These are phyloP conservation scores for Crepidotus variabilis DNA, from an alignment of 768 basidiomycete genomes.

Conservation along the genomic window DNA sequence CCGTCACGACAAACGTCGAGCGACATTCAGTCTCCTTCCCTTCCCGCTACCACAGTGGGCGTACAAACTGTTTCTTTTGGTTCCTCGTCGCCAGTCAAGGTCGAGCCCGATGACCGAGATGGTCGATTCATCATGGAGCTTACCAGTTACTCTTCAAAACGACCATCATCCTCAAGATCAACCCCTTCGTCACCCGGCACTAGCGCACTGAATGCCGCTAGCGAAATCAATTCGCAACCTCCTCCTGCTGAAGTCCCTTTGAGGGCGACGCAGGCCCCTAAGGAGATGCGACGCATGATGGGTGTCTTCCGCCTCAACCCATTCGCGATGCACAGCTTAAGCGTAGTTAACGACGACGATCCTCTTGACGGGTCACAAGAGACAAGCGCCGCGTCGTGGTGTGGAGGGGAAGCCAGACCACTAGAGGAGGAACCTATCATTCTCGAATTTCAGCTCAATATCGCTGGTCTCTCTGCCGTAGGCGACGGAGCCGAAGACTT, in stretches of 20 bases:
- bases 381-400: constrained; percentile 32
- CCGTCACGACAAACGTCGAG: background rate
- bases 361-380: constrained; percentile 4
- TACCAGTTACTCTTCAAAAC: constrained; percentile 12
- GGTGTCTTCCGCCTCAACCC: constrained; percentile 74
- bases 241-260: constrained; percentile 52
- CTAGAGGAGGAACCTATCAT: constrained; percentile 57
- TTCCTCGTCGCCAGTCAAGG: constrained; percentile 26
- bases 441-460: constrained; percentile 63
- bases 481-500: constrained; percentile 6
- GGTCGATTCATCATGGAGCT: constrained; percentile 45
- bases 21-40: background rate
- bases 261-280: constrained; percentile 69
- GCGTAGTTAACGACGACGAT: constrained; percentile 10
- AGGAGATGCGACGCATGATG: constrained; percentile 75
- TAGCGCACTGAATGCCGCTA: background rate
- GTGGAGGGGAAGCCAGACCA: constrained; percentile 50
- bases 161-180: background rate
- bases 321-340: constrained; percentile 58
- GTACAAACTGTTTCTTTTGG: background rate
- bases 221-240: background rate
- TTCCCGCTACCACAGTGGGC: background rate
- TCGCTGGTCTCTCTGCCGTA: constrained; percentile 17
- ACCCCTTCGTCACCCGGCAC: constrained; percentile 1
- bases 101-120: constrained; percentile 36